A percentile compares a stretch with the other conserved stretches of the same genome.
phyloP scores from a whole-genome alignment of 495 filamentous ascomycete genomes.

The Tuber aestivum region DNA sequence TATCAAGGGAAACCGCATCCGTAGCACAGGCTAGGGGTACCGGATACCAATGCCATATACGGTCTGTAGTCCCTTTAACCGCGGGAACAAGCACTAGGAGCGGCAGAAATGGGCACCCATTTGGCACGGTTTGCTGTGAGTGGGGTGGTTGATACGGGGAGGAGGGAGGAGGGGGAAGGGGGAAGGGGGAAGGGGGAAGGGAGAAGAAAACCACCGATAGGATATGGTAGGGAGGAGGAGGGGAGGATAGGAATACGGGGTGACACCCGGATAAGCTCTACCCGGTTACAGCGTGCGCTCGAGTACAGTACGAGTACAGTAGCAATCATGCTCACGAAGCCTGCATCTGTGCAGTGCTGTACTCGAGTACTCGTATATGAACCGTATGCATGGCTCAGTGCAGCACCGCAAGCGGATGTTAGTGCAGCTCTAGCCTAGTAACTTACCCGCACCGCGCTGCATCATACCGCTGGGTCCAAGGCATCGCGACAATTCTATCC shows the following conservation, averaged over 20 bases:
- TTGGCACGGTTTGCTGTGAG: background rate
- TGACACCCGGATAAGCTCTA: background rate
- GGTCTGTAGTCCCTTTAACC: background rate
- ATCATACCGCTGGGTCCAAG: too few relatives aligned
- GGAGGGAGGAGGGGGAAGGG: background rate
- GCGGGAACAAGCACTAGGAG: background rate
- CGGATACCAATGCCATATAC: background rate
- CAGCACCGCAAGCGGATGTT: background rate
- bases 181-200: too few relatives aligned
- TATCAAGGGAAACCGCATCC: background rate
- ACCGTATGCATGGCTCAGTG: background rate
- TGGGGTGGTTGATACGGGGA: background rate
- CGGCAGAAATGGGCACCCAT: background rate
- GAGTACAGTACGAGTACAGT: too few relatives aligned
- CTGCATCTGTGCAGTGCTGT: too few relatives aligned
- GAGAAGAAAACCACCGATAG: too few relatives aligned
- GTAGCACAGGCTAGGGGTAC: too few relatives aligned
- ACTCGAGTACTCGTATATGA: too few relatives aligned
- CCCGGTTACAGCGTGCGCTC: background rate
- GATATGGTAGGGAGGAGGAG: too few relatives aligned
- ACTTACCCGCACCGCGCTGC: too few relatives aligned
- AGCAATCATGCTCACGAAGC: background rate
- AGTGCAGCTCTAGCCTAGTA: too few relatives aligned
- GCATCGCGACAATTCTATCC: too few relatives aligned
- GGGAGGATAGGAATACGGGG: too few relatives aligned